Evolutionary conservation across 306 rosid species (phyloP).

Genomic region (Gynostemma pentaphyllum): DNA sequence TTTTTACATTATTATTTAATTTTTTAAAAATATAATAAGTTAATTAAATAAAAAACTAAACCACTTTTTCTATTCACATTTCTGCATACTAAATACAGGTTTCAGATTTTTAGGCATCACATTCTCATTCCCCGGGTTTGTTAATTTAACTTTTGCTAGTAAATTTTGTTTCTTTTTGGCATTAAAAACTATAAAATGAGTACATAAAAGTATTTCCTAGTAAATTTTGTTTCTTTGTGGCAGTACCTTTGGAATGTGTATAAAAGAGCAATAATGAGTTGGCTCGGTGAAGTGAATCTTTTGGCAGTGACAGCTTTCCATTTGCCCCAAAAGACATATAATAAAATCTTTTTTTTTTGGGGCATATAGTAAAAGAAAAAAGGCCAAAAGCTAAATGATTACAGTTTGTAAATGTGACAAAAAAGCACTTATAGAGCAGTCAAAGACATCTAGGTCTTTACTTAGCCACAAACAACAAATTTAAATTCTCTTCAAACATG

Average conservation of each 20-base stretch:
- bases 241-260: not conserved
- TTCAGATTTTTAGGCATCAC: too few relatives aligned
- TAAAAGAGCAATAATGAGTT: not conserved
- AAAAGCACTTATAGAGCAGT: not conserved
- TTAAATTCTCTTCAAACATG: not conserved
- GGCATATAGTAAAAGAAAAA: too few relatives aligned
- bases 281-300: conserved; percentile 2
- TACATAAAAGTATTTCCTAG: not conserved
- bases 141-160: too few relatives aligned
- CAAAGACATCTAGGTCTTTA: not conserved
- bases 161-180: too few relatives aligned
- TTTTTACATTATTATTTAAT: too few relatives aligned
- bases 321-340: not conserved
- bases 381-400: not conserved
- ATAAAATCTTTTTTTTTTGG: not conserved
- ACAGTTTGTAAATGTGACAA: not conserved
- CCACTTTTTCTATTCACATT: too few relatives aligned
- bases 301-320: not conserved
- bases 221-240: not conserved
- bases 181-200: too few relatives aligned
- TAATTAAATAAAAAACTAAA: too few relatives aligned
- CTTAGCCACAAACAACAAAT: not conserved
- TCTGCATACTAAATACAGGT: too few relatives aligned
- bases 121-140: too few relatives aligned
- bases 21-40: too few relatives aligned